Base-by-base conservation (phyloP, 2,329 filamentous ascomycete genomes). In the Penicillium sp. region DNA sequence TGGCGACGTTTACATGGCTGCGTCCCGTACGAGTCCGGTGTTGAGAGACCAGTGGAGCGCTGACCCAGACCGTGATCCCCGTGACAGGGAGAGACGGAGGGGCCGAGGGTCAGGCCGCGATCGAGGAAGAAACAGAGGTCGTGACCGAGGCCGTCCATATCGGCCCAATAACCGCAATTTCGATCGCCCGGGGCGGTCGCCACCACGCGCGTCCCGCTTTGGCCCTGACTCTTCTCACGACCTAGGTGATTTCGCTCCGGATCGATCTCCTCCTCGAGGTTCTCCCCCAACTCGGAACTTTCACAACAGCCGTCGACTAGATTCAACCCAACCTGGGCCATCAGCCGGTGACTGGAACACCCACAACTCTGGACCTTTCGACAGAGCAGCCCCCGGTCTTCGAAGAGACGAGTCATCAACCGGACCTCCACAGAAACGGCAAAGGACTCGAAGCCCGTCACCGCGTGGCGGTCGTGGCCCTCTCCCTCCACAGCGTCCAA, bases 41-140 rank as follows among this genome's bases (percentile, higher is more conserved):
- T 74, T 80, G 77, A 81, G 74, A 78, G 75, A 80, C 70, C 73
- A 79, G 73, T 79, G 79, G 78, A 79, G 75, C 74, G 74, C 70
- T 68, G 70, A 77, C 70, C 72, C 71, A 66, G 74, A 79, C 61
- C 67, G 70, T 69, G 72, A 77, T 61, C 67, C 67, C 58, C 71
- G 64, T 68, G 70, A 73, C 50, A 68, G 66, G 61, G 69, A 73
- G 55, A 66, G 64, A 59, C 70, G 68, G 60, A 68, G 72, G 77
- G 69, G 77, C 78, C 79, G 64, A 76, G 76, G 71, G 72, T 70
- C 72, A 53, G 64, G 71, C 60, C 70, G 69, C 53, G 71, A 73
- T 53, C 68, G 73, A 54, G 73, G 70, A 44, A 73, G 74, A 49
- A 75, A 75, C 57, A 75, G 74, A 58, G 77, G 76, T 61, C 75